A percentile compares a stretch with the other conserved stretches of the same genome.
These are phyloP conservation scores for Herpetomonas muscarum DNA, from an alignment of 208 protist species.

Conservation along the genomic window DNA sequence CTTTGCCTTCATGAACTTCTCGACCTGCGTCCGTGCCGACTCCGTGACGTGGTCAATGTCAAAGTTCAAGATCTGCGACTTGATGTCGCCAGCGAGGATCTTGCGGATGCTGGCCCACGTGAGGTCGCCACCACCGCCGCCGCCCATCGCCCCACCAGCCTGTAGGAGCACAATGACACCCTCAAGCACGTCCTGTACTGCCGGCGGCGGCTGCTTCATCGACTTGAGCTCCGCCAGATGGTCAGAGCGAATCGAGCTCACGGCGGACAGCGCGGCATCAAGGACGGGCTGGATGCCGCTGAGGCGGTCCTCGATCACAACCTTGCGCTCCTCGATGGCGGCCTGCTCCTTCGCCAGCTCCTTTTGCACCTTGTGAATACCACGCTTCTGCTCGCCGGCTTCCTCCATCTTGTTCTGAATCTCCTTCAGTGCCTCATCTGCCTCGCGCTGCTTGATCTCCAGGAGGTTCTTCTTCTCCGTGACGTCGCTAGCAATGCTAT, in stretches of 20 bases:
- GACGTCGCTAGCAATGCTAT: conserved; percentile 91
- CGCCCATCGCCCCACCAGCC: conserved; percentile 4
- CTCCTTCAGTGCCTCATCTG: conserved; percentile 93
- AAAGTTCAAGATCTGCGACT: conserved; percentile 95
- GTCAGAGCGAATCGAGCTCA: conserved; percentile 91
- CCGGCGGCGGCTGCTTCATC: conserved; percentile 93
- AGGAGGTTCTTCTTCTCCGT: conserved; percentile 85
- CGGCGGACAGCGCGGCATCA: conserved; percentile 90
- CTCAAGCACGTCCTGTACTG: conserved; percentile 95
- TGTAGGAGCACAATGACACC: conserved; percentile 95
- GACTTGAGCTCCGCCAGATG: conserved; percentile 96
- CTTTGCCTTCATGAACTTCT: conserved; percentile 86
- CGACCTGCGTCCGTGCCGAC: conserved; percentile 67
- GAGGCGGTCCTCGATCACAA: conserved; percentile 92
- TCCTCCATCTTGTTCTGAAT: conserved; percentile 96
- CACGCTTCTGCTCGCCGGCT: conserved; percentile 88
- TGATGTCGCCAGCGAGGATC: conserved; percentile 92
- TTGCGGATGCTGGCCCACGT: conserved; percentile 95
- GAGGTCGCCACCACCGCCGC: conserved; percentile 64
- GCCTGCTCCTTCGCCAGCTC: conserved; percentile 91
- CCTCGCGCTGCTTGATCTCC: conserved; percentile 92
- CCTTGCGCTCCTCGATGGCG: conserved; percentile 83
- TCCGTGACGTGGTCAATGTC: conserved; percentile 86
- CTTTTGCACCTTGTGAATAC: conserved; percentile 93
- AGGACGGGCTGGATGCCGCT: conserved; percentile 94